Evolutionary conservation across 805 yeast genomes (phyloP).

Genomic region (Wickerhamomyces queroliae): DNA sequence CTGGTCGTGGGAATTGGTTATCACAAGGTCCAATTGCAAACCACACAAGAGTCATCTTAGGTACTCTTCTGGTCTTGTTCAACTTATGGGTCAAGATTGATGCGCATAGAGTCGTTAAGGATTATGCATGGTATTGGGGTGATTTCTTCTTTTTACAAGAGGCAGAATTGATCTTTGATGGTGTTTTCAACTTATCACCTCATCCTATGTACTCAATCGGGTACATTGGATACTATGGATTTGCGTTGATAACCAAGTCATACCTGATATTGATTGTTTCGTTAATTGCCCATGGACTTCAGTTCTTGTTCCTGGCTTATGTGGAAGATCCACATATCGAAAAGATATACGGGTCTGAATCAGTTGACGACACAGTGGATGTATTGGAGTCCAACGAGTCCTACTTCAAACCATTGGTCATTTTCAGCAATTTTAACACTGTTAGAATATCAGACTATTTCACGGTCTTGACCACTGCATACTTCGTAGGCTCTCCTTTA

Average conservation of each 20-base stretch:
- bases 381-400: conserved; percentile 29
- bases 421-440: conserved; percentile 56
- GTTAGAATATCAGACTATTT: conserved; percentile 60
- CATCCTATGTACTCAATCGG: conserved; percentile 94
- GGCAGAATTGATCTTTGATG: conserved; percentile 72
- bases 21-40: conserved; percentile 41
- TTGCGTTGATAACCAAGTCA: conserved; percentile 70
- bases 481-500: conserved; percentile 37
- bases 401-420: conserved; percentile 52
- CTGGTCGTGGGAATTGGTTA: conserved; percentile 25
- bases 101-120: conserved; percentile 84
- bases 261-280: conserved; percentile 67
- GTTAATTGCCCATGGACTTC: conserved; percentile 68
- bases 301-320: conserved; percentile 64
- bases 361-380: conserved; percentile 27
- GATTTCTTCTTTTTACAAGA: conserved; percentile 81
- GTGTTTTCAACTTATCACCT: conserved; percentile 85
- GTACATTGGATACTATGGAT: conserved; percentile 81
- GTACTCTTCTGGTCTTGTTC: conserved; percentile 58
- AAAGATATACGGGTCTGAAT: conserved; percentile 56
- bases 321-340: conserved; percentile 88
- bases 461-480: conserved; percentile 36
- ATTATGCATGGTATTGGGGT: conserved; percentile 95
- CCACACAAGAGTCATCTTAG: conserved; percentile 48
- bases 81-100: conserved; percentile 82